A percentile compares a stretch with the other conserved stretches of the same genome.
Conservation (phyloP, 441 rosid genomes). For the Metrosideros polymorpha region DNA sequence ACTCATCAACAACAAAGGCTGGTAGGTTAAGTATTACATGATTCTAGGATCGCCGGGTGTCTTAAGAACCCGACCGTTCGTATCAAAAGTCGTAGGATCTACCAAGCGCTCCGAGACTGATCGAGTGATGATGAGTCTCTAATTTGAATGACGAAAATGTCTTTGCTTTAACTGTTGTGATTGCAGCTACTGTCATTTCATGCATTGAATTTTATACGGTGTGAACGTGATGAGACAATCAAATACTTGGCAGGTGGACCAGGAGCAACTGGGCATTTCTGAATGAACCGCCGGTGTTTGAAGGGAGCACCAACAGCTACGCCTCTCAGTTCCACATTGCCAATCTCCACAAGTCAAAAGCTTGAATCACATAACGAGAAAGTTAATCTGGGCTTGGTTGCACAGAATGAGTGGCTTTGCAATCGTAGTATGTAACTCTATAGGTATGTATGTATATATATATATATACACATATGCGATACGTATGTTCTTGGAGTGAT, state of each 20-base stretch:
- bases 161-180: neutral
- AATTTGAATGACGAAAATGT: neutral
- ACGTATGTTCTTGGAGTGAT: neutral
- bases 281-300: slow-evolving; percentile 65
- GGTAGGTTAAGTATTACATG: slow-evolving; percentile 11
- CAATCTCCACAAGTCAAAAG: neutral
- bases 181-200: neutral
- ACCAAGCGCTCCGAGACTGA: neutral
- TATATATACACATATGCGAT: neutral
- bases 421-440: neutral
- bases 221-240: neutral
- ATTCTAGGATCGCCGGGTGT: neutral
- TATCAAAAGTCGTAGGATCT: neutral
- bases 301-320: slow-evolving; percentile 35
- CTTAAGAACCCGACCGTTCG: neutral
- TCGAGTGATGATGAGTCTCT: neutral
- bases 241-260: slow-evolving; percentile 47
- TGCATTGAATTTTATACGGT: neutral
- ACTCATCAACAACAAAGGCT: slow-evolving; percentile 22
- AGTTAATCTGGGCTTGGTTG: neutral
- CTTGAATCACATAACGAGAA: neutral
- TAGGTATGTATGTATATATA: neutral
- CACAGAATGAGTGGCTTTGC: neutral
- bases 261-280: slow-evolving; percentile 75
- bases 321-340: slow-evolving; percentile 54